phyloP scores from a whole-genome alignment of 176 grass and related monocot species.

The bread wheat (Triticum aestivum) region IWGSC_CS_RefSeq_v2.1 NC_057807.1:700612796-700613295 shows the following conservation, averaged over 20 bases:
- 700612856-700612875: too few species aligned
- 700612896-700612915: too few species aligned
- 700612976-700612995: neutral
- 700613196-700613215: neutral
- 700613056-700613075: neutral
- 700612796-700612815: too few species aligned
- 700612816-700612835: too few species aligned
- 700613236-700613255: neutral
- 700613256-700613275: too few species aligned
- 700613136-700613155: too few species aligned
- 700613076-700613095: slow-evolving; percentile 10
- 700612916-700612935: neutral
- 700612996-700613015: neutral
- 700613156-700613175: neutral
- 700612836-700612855: too few species aligned
- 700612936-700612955: neutral
- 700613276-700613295: too few species aligned
- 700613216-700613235: neutral
- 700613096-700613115: neutral
- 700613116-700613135: neutral
- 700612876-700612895: too few species aligned
- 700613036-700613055: neutral
- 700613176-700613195: neutral
- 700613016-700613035: neutral
- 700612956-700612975: neutral